phyloP scores from a whole-genome alignment of 176 grass and related monocot species.

The Carex myosuroides region DNA sequence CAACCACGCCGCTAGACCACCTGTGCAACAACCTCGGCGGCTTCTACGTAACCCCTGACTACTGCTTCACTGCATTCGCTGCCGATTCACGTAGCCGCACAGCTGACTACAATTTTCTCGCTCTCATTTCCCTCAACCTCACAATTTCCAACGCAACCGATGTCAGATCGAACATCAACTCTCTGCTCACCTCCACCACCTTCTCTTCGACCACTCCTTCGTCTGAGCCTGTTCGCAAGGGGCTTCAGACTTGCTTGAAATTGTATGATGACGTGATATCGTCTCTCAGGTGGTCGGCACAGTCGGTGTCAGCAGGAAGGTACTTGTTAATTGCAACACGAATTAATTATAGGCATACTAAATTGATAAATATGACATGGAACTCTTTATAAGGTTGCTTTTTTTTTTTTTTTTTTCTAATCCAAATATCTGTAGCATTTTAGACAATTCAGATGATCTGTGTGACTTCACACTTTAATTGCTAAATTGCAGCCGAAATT shows the following conservation, averaged over 20 bases:
- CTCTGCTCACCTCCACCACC: conserved; percentile 9
- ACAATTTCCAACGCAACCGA: conserved; percentile 14
- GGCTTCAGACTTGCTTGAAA: conserved; percentile 22
- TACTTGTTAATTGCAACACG: neutral
- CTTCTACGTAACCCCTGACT: conserved; percentile 28
- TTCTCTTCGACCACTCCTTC: neutral
- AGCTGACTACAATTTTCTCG: conserved; percentile 14
- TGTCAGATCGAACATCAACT: conserved; percentile 24
- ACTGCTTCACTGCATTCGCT: conserved; percentile 8
- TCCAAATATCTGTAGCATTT: neutral
- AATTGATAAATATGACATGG: neutral
- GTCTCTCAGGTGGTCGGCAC: conserved; percentile 3
- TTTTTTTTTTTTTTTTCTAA: neutral
- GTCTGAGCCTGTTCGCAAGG: conserved; percentile 5
- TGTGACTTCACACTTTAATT: neutral
- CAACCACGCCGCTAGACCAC: conserved; percentile 13
- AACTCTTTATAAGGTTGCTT: neutral
- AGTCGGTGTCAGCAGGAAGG: conserved; percentile 21
- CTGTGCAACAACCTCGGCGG: conserved; percentile 23
- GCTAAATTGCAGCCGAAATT: neutral
- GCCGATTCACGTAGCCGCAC: conserved; percentile 9
- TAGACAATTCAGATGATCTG: neutral
- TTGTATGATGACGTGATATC: conserved; percentile 13
- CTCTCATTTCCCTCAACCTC: conserved; percentile 19
- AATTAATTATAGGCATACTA: neutral